phyloP scores from a whole-genome alignment of 805 yeast species.

The Dipodascus geniculatus region DNA sequence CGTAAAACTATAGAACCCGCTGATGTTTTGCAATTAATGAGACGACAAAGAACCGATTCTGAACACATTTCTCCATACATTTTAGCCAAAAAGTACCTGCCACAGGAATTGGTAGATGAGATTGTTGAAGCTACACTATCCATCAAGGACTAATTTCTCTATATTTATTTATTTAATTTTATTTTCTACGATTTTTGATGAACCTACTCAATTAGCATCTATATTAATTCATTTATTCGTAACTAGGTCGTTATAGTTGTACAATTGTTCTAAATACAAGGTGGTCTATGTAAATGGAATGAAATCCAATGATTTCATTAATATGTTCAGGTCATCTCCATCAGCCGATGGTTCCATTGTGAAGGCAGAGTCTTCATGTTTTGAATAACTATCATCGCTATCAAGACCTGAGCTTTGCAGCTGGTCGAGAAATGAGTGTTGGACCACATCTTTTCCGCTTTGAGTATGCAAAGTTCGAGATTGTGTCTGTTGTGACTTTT shows the following conservation, averaged over 20 bases:
- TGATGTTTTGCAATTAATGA: conserved; percentile 21
- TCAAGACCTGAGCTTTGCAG: background rate
- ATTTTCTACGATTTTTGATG: too few relatives aligned
- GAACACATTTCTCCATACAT: conserved; percentile 10
- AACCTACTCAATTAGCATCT: too few relatives aligned
- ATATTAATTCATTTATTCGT: too few relatives aligned
- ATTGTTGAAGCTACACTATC: conserved; percentile 1
- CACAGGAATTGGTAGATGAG: conserved; percentile 9
- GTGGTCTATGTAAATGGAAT: background rate
- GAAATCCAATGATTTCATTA: background rate
- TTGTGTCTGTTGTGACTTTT: background rate
- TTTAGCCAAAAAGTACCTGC: conserved; percentile 21
- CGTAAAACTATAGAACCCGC: conserved; percentile 20
- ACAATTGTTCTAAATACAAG: background rate
- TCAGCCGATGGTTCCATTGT: background rate
- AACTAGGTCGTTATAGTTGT: background rate
- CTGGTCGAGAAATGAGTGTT: background rate
- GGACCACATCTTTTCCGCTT: background rate
- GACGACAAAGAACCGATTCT: conserved; percentile 22
- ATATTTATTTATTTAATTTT: too few relatives aligned
- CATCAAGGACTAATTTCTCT: background rate
- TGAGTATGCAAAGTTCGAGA: background rate
- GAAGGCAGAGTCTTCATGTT: background rate
- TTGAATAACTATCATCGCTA: background rate
- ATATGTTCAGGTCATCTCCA: background rate